Evolutionary conservation across 2,329 filamentous ascomycete species (phyloP), one percentile per base, ranked within the genome.

Genomic region (Pseudogymnoascus sp.): DNA sequence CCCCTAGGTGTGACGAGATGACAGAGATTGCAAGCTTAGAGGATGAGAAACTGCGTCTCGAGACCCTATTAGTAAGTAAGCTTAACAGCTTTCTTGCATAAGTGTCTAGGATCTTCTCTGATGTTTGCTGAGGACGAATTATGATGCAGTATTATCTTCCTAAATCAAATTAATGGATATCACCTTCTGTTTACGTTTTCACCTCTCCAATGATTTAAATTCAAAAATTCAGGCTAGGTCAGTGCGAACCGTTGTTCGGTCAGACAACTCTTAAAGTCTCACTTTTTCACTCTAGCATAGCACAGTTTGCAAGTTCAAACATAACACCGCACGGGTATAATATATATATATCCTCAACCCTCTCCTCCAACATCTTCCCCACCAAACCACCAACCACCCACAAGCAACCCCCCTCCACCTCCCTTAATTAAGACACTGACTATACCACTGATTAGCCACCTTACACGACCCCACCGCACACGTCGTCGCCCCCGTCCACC

Each of bases 371-470:
- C n/a, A n/a, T n/a, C n/a, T n/a, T n/a, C n/a, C n/a, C n/a, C n/a
- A n/a, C n/a, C n/a, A n/a, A n/a, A n/a, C n/a, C n/a, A n/a, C n/a
- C n/a, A n/a, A n/a, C n/a, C n/a, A n/a, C n/a, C n/a, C n/a, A n/a
- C n/a, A n/a, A n/a, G n/a, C n/a, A 11, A 19, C 3, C 4, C 6
- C 38, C 16, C 16, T 8, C 38, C 16, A 16, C 7, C 16, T 16
- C 38, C 6, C 8, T 8, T 42, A 42, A 42, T 42, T 42, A 8
- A 42, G 8, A 42, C 38, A 47, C 62, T 66, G 6, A 65, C 66
- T 67, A 61, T 68, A 69, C 64, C 65, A 68, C 11, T 56, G n/a
- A 63, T 64, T 68, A 4, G 13, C n/a, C 35, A 24, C 42, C 47
- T 47, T 64, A 35, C 68, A 68, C 21, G 50, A 67, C 29, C 68